A percentile compares a stretch with the other conserved stretches of the same genome.
These are phyloP conservation scores for Hordeum marinum DNA, from an alignment of 176 grass and related monocot species.

Conservation along the genomic window DNA sequence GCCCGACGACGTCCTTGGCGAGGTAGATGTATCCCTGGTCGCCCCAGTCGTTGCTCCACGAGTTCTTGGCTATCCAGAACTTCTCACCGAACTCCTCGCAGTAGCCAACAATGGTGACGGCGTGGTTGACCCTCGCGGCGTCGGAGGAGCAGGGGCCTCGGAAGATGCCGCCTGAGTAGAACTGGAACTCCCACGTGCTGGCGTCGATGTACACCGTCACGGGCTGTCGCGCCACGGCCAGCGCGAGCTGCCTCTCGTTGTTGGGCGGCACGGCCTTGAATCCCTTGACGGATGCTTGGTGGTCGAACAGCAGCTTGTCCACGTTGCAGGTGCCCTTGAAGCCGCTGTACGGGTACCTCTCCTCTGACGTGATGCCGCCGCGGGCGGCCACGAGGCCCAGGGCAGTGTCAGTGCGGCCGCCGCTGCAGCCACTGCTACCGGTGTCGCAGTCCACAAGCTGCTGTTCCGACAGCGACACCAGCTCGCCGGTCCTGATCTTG, in stretches of 20 bases:
- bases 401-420: constrained; percentile 18
- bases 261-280: constrained; percentile 25
- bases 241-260: constrained; percentile 14
- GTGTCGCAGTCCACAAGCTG: constrained; percentile 31
- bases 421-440: constrained; percentile 13
- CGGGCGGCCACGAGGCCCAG: constrained; percentile 17
- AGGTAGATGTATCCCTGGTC: constrained; percentile 28
- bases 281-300: background rate
- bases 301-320: background rate
- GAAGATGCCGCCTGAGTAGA: constrained; percentile 43
- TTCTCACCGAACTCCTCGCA: constrained; percentile 20
- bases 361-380: constrained; percentile 27
- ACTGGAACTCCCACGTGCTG: constrained; percentile 10
- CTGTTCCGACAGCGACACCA: constrained; percentile 37
- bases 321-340: constrained; percentile 11
- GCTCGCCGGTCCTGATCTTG: constrained; percentile 36
- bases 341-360: background rate
- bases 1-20: constrained; percentile 9
- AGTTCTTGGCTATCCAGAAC: constrained; percentile 50
- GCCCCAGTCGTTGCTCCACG: constrained; percentile 42
- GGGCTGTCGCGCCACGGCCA: constrained; percentile 39
- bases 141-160: constrained; percentile 17
- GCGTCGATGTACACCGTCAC: constrained; percentile 39
- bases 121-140: constrained; percentile 20
- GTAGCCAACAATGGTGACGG: constrained; percentile 38